Conservation (phyloP, 129 eudicot species). For the Rutidosis leptorrhynchoides region DNA sequence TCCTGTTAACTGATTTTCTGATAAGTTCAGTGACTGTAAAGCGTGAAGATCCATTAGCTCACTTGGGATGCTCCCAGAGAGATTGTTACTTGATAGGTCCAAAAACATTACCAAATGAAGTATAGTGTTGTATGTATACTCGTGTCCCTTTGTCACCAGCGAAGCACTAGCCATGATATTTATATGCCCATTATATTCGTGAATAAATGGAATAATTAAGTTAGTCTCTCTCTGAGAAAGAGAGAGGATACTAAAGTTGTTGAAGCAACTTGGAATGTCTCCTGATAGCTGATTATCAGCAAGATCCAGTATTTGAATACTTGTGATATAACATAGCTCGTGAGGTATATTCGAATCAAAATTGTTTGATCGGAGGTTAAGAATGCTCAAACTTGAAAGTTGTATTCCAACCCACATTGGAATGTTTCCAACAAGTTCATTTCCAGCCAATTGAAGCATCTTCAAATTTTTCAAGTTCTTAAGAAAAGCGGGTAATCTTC, state of each 20-base stretch:
- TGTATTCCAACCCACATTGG: too few species aligned
- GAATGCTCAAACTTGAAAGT: too few species aligned
- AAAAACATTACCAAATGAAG: conserved; percentile 18
- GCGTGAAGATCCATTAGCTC: conserved; percentile 20
- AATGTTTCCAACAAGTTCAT: too few species aligned
- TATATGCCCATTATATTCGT: not conserved
- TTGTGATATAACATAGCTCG: too few species aligned
- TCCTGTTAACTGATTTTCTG: conserved; percentile 33
- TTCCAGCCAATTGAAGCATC: too few species aligned
- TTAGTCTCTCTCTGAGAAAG: not conserved
- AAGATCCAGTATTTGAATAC: too few species aligned
- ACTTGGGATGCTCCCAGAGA: conserved; percentile 28
- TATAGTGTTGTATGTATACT: conserved; percentile 5
- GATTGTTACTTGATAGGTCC: conserved; percentile 21
- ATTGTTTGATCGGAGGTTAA: too few species aligned
- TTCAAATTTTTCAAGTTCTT: too few species aligned
- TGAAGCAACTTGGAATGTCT: too few species aligned
- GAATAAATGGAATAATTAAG: not conserved
- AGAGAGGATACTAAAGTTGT: conserved; percentile 8
- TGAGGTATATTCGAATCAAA: too few species aligned
- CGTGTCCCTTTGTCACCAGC: conserved; percentile 27
- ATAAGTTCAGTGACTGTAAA: conserved; percentile 18
- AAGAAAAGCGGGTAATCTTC: too few species aligned
- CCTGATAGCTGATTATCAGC: too few species aligned
- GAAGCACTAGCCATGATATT: not conserved